Percentiles rank a stretch among this genome's conserved stretches.
These are phyloP conservation scores for Penicillium janthinellum DNA, from an alignment of 2,329 filamentous ascomycete species.

Conservation along the genomic window DNA sequence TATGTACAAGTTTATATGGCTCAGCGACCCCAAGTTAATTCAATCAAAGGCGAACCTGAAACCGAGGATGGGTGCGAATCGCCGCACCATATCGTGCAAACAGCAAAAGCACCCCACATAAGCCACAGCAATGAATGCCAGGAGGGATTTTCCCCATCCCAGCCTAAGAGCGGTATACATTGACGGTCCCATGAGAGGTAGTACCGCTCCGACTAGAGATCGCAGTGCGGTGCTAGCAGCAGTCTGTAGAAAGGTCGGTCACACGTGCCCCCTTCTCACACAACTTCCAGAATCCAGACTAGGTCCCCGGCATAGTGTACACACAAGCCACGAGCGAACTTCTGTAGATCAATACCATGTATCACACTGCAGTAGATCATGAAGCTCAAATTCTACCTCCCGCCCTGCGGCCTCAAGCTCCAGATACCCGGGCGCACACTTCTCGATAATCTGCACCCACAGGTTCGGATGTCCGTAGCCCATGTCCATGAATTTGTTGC, in stretches of 20 bases:
- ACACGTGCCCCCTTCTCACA: too few species aligned
- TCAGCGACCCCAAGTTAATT: too few species aligned
- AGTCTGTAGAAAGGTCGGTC: too few species aligned
- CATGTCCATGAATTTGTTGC: neutral
- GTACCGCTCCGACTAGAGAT: conserved; percentile 46
- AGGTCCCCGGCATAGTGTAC: too few species aligned
- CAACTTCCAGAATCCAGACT: too few species aligned
- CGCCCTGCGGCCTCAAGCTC: neutral
- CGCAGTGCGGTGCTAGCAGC: conserved; percentile 40
- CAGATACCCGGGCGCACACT: neutral
- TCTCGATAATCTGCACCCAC: neutral
- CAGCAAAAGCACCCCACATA: conserved; percentile 42
- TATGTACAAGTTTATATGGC: neutral
- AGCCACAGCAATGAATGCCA: conserved; percentile 46
- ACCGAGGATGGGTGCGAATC: neutral
- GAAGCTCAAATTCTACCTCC: neutral
- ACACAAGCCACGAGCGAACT: too few species aligned
- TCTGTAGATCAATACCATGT: too few species aligned
- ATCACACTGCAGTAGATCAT: neutral
- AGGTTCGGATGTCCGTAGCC: neutral
- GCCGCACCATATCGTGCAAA: conserved; percentile 45
- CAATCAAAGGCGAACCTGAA: neutral
- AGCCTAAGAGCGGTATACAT: conserved; percentile 45
- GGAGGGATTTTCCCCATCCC: conserved; percentile 46
- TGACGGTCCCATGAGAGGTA: conserved; percentile 47